A percentile compares a stretch with the other conserved stretches of the same genome.
Conservation (phyloP, 2,329 filamentous ascomycete genomes). For the Lasiodiplodia hormozganensis region DNA sequence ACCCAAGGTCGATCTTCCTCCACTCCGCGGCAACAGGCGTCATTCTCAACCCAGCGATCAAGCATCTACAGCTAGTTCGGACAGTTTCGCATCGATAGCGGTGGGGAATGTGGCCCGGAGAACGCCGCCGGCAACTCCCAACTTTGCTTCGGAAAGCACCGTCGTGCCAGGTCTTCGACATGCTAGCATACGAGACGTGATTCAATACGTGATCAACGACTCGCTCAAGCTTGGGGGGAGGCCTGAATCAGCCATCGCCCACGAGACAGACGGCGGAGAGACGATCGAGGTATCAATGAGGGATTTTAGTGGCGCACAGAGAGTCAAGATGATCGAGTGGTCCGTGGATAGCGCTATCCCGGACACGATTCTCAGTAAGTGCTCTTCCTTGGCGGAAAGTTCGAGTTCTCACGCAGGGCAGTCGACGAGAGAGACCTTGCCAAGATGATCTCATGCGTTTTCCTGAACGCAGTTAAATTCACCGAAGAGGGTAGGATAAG, state of each 20-base stretch:
- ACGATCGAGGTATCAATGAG: constrained; percentile 56
- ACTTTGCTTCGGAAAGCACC: constrained; percentile 47
- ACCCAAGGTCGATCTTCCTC: constrained; percentile 3
- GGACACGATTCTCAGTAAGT: constrained; percentile 57
- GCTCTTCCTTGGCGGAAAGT: neutral
- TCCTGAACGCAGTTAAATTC: constrained; percentile 74
- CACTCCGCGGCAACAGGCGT: neutral
- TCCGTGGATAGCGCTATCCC: constrained; percentile 59
- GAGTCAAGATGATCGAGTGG: constrained; percentile 58
- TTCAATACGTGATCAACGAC: constrained; percentile 61
- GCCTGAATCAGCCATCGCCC: constrained; percentile 58
- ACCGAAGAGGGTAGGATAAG: constrained; percentile 69
- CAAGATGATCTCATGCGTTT: constrained; percentile 69
- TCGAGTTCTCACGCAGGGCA: constrained; percentile 32
- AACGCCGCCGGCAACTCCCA: constrained; percentile 36
- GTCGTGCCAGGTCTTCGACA: constrained; percentile 56
- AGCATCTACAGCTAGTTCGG: constrained; percentile 23
- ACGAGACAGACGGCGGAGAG: constrained; percentile 56
- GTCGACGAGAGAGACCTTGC: constrained; percentile 69
- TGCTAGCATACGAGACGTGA: constrained; percentile 55
- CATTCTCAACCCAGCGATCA: constrained; percentile 7
- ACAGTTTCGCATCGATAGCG: constrained; percentile 10
- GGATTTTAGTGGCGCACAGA: constrained; percentile 52
- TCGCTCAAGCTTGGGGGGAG: constrained; percentile 59
- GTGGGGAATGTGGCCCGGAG: neutral